Percentiles rank a stretch among this genome's conserved stretches.
Evolutionary conservation across 108 stramenopile genomes (phyloP).

Genomic region (Conticribra weissflogii): DNA sequence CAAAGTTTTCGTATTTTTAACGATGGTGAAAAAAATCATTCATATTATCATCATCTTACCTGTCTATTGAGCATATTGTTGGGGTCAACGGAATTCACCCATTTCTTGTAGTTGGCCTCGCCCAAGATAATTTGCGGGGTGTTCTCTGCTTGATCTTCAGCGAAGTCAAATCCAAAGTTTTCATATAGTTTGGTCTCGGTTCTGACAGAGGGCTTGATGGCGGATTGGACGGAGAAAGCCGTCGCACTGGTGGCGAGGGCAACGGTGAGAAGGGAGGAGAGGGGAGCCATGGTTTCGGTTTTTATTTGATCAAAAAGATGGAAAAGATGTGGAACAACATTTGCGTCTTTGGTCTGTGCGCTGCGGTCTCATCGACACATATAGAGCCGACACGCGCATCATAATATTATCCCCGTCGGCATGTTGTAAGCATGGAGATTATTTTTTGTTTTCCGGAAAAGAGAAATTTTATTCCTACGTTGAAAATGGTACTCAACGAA

Average conservation of each 20-base stretch:
- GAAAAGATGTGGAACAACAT: no score
- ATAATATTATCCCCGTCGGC: no score
- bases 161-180: slow-evolving; percentile 82
- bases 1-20: no score
- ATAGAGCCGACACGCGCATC: no score
- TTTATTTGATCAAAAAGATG: not conserved
- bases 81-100: slow-evolving; percentile 67
- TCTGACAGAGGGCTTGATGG: slow-evolving; percentile 4
- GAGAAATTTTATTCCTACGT: no score
- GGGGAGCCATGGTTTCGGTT: slow-evolving; percentile 37
- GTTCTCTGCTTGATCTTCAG: slow-evolving; percentile 82
- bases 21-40: no score
- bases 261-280: slow-evolving; percentile 42
- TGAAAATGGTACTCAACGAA: no score
- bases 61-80: slow-evolving; percentile 83
- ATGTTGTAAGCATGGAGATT: no score
- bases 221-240: slow-evolving; percentile 37
- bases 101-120: slow-evolving; percentile 90
- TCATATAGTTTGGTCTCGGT: slow-evolving; percentile 49
- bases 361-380: no score
- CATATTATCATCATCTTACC: slow-evolving; percentile 50
- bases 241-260: slow-evolving; percentile 41
- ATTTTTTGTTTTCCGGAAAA: no score
- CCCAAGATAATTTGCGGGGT: slow-evolving; percentile 74
- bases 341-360: no score